Evolutionary conservation across 345 rosid species (phyloP).

Genomic region (Geranium rotundifolium): DNA sequence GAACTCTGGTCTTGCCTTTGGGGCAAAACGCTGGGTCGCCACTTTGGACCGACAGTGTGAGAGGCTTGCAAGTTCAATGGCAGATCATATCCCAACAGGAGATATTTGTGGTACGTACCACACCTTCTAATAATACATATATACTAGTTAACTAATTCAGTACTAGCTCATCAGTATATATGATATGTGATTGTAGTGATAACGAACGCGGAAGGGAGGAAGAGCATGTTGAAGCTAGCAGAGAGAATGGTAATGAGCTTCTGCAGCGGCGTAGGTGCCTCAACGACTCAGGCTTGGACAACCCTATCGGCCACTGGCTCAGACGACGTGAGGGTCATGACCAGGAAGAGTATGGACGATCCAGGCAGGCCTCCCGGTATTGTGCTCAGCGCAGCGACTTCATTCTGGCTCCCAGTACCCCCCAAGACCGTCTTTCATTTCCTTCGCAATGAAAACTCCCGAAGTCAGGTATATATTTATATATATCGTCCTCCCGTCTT

Average conservation of each 20-base stretch:
- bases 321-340: slow-evolving; percentile 44
- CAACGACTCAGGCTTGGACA: slow-evolving; percentile 41
- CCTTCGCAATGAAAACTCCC: slow-evolving; percentile 22
- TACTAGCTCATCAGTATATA: background rate
- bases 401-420: slow-evolving; percentile 43
- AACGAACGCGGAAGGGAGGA: slow-evolving; percentile 21
- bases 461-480: slow-evolving; percentile 42
- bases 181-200: slow-evolving; percentile 13
- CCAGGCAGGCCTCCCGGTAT: slow-evolving; percentile 7
- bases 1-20: slow-evolving; percentile 30
- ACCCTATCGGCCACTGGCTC: slow-evolving; percentile 26
- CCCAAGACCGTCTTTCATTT: slow-evolving; percentile 32
- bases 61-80: slow-evolving; percentile 28
- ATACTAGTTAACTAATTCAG: background rate
- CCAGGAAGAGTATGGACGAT: slow-evolving; percentile 27
- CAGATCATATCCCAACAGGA: slow-evolving; percentile 4
- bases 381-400: slow-evolving; percentile 48
- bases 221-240: slow-evolving; percentile 40
- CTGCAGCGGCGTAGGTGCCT: slow-evolving; percentile 35
- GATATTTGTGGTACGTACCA: slow-evolving; percentile 16
- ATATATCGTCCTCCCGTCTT: background rate
- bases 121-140: background rate
- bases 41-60: slow-evolving; percentile 52
- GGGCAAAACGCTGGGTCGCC: slow-evolving; percentile 52
- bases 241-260: slow-evolving; percentile 58